Base-by-base conservation (phyloP, 1,284 basidiomycete genomes). In the Phylloboletellus chloephorus region DNA sequence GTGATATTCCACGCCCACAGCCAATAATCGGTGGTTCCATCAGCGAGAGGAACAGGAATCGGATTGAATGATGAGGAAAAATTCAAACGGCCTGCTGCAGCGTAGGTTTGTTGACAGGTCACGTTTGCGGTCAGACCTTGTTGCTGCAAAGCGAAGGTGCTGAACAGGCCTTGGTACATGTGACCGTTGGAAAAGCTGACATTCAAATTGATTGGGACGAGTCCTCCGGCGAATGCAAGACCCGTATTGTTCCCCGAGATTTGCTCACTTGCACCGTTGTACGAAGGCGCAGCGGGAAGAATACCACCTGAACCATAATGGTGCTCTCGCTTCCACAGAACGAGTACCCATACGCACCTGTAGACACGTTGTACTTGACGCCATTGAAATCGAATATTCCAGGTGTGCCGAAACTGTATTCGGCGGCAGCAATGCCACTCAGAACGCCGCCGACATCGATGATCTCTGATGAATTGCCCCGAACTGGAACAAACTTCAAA, bases 371-470 rank as follows among this genome's bases (percentile, higher is more conserved):
- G 19, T 52, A 52, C 20, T 41, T 23, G n/a, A 11, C 49, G n/a
- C 46, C 37, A 20, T 54, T 54, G 17, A 54, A 54, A 23, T 45
- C 23, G n/a, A 51, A 46, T 20, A 51, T 41, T 4, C 52, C 52
- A 1, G 43, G 22, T 13, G 19, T 15, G 7, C 52, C 46, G 9
- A 39, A 39, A 22, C 17, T 40, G 10, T 31, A 39, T 8, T 51
- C 17, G 5, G 52, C 46, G 7, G 52, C 46, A 23, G 43, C 31
- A 5, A 52, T 48, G 7, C 51, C 50, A 2, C 52, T 54, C 25
- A 53, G 13, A 2, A 48, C 20, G 2, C 39, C 48, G 0, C 40
- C 37, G 2, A 51, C 28, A 17, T 44, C 37, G 10, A 52, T 15
- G 17, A 51, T 37, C 15, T 43, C 30, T 1, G 50, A 51, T 3